Evolutionary conservation across 352 stramenopile genomes (phyloP).

Genomic region (Pseudoperonospora humuli): DNA sequence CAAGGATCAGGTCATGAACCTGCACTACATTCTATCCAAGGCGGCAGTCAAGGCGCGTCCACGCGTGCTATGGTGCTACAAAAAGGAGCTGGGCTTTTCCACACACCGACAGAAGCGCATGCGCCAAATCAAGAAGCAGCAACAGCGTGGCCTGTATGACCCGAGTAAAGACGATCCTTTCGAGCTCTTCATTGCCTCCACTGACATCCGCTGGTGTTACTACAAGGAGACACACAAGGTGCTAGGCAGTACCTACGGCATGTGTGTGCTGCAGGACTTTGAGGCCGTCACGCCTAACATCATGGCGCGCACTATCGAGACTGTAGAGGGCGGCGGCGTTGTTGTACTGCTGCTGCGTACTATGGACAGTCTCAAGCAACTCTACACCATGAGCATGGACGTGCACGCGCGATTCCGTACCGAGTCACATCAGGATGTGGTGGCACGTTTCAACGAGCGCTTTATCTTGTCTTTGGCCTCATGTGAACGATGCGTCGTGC

Average conservation of each 20-base stretch:
- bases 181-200: slow-evolving; percentile 98
- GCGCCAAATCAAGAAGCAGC: slow-evolving; percentile 93
- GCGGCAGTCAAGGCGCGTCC: slow-evolving; percentile 91
- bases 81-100: slow-evolving; percentile 99
- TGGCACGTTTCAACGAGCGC: slow-evolving; percentile 98
- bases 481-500: slow-evolving; percentile 94
- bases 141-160: slow-evolving; percentile 90
- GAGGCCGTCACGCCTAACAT: slow-evolving; percentile 99
- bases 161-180: slow-evolving; percentile 93
- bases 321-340: slow-evolving; percentile 95
- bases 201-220: slow-evolving; percentile 99
- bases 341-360: slow-evolving; percentile 96
- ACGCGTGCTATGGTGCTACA: slow-evolving; percentile 99
- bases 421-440: slow-evolving; percentile 90
- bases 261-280: slow-evolving; percentile 99
- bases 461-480: slow-evolving; percentile 97
- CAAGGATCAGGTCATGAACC: slow-evolving; percentile 98
- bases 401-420: slow-evolving; percentile 88
- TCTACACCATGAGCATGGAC: slow-evolving; percentile 99
- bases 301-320: slow-evolving; percentile 98
- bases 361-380: slow-evolving; percentile 97
- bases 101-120: slow-evolving; percentile 94
- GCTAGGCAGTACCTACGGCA: slow-evolving; percentile 96
- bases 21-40: slow-evolving; percentile 98
- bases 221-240: slow-evolving; percentile 99